These are phyloP conservation scores for Pilatotrama ljubarskyi DNA, from an alignment of 768 basidiomycete species.

Conservation along the genomic window DNA sequence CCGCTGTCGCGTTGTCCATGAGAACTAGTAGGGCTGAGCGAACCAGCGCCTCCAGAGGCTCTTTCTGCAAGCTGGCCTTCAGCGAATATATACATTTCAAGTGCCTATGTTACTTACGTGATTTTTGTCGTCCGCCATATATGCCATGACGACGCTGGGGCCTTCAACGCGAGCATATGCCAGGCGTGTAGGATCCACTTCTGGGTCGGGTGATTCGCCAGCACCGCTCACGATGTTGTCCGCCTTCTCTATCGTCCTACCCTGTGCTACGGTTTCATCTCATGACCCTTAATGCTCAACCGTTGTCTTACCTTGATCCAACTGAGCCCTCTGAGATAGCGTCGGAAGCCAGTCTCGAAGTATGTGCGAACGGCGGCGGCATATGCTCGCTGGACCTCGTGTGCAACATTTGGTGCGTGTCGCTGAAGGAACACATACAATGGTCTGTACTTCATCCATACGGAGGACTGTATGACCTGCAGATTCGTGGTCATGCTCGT, in stretches of 20 bases:
- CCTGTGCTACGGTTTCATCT: slow-evolving; percentile 38
- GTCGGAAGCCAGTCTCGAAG: slow-evolving; percentile 92
- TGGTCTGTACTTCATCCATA: slow-evolving; percentile 79
- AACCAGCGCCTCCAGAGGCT: slow-evolving; percentile 78
- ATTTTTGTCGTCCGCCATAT: slow-evolving; percentile 85
- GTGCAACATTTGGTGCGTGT: slow-evolving; percentile 77
- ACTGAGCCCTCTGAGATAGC: slow-evolving; percentile 82
- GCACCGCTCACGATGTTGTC: slow-evolving; percentile 58
- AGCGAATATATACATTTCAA: neutral
- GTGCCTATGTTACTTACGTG: slow-evolving; percentile 56
- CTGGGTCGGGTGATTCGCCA: slow-evolving; percentile 39
- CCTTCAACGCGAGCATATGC: slow-evolving; percentile 75
- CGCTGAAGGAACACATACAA: slow-evolving; percentile 85
- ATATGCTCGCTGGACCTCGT: slow-evolving; percentile 88
- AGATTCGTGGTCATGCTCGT: slow-evolving; percentile 87
- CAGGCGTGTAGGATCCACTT: slow-evolving; percentile 57
- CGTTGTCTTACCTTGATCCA: slow-evolving; percentile 63
- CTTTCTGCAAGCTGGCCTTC: slow-evolving; percentile 52
- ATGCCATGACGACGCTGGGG: slow-evolving; percentile 77
- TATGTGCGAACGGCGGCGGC: slow-evolving; percentile 81
- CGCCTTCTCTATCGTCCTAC: slow-evolving; percentile 67
- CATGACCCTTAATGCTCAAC: neutral
- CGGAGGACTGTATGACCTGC: slow-evolving; percentile 86
- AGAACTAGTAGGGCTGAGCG: slow-evolving; percentile 87
- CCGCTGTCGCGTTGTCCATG: slow-evolving; percentile 92